These are phyloP conservation scores for Rubia occidens DNA, from an alignment of 305 asterid species.

Conservation along the genomic window DNA sequence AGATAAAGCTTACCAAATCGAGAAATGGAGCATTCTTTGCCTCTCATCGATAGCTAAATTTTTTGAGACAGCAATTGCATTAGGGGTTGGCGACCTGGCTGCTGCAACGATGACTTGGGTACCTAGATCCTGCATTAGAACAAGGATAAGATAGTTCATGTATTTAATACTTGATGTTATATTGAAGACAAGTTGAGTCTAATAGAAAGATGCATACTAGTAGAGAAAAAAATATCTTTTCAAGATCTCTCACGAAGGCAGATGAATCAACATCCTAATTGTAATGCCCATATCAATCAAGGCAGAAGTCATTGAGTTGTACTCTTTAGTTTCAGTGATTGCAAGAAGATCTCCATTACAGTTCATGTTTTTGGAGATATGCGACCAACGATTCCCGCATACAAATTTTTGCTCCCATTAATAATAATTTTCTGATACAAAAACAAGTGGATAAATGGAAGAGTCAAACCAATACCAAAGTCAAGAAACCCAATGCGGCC, in stretches of 20 bases:
- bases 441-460: too few relatives aligned
- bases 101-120: constrained; percentile 87
- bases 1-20: constrained; percentile 56
- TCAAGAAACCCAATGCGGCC: too few relatives aligned
- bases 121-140: constrained; percentile 59
- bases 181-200: background rate
- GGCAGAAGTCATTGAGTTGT: constrained; percentile 83
- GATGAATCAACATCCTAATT: constrained; percentile 48
- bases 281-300: constrained; percentile 98
- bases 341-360: constrained; percentile 85
- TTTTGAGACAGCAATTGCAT: constrained; percentile 78
- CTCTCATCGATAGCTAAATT: constrained; percentile 75
- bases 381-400: constrained; percentile 90
- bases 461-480: too few relatives aligned
- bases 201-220: constrained; percentile 39
- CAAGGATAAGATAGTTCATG: background rate
- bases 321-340: constrained; percentile 64
- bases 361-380: constrained; percentile 93
- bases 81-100: constrained; percentile 41
- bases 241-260: constrained; percentile 80
- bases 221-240: constrained; percentile 70
- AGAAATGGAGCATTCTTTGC: constrained; percentile 91
- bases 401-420: constrained; percentile 17
- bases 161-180: background rate
- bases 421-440: constrained; percentile 15